Conservation (phyloP, 139 green algal genomes). For the Tetraselmis striata region DNA sequence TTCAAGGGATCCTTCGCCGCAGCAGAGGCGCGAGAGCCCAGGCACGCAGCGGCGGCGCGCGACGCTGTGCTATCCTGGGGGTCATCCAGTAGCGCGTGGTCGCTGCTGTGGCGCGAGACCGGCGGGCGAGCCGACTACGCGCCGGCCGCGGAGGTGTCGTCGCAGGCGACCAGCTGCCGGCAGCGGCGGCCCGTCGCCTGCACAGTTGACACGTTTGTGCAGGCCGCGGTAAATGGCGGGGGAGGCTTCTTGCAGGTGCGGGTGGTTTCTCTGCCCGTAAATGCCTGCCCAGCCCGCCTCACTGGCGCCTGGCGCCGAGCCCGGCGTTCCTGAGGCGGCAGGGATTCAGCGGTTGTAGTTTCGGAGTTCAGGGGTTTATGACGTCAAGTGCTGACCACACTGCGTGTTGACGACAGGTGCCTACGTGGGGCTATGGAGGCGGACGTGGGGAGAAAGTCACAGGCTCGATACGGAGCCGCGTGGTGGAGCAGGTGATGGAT, state of each 20-base stretch:
- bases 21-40: neutral
- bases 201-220: neutral
- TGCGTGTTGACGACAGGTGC: too few species aligned
- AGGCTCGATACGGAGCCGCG: neutral
- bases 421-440: neutral
- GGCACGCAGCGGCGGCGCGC: too few species aligned
- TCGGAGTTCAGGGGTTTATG: neutral
- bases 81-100: neutral
- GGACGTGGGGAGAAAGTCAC: neutral
- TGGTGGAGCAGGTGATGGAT: neutral
- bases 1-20: neutral
- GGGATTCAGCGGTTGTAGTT: neutral
- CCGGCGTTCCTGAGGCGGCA: neutral
- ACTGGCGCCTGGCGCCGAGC: neutral
- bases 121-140: neutral
- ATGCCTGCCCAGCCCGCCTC: neutral
- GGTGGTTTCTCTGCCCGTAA: neutral
- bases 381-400: too few species aligned
- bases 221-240: neutral
- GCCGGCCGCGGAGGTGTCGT: neutral
- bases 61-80: neutral
- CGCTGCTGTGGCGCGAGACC: neutral
- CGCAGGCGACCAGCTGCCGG: neutral
- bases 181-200: neutral
- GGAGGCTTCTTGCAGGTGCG: neutral